Evolutionary conservation across 371 early-diverging fungal species (phyloP).

Genomic region (Lichtheimia hyalospora): DNA sequence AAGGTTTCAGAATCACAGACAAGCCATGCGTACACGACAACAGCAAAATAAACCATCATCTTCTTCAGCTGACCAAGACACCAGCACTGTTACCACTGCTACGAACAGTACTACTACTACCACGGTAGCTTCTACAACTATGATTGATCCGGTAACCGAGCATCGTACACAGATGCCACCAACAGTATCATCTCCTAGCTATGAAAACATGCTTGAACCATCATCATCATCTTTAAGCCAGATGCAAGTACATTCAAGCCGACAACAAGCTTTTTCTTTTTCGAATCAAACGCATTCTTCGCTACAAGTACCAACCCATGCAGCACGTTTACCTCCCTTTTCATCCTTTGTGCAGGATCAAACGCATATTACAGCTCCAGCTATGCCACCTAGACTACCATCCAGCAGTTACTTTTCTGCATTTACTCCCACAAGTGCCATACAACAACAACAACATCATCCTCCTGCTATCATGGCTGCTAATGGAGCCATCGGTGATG

Average conservation of each 20-base stretch:
- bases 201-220: too few relatives aligned
- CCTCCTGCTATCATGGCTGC: neutral
- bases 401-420: neutral
- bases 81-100: neutral
- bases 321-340: neutral
- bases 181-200: too few relatives aligned
- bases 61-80: neutral
- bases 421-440: neutral
- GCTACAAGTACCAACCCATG: too few relatives aligned
- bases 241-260: neutral
- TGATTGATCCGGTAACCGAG: neutral
- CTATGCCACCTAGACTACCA: too few relatives aligned
- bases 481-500: constrained; percentile 4
- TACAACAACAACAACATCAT: neutral
- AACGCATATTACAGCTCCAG: neutral
- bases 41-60: neutral
- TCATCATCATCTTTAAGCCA: too few relatives aligned
- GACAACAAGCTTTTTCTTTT: neutral
- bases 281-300: too few relatives aligned
- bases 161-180: too few relatives aligned
- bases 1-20: constrained; percentile 35
- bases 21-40: constrained; percentile 10
- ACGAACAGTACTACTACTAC: neutral
- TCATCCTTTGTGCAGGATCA: neutral
- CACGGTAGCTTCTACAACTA: neutral